phyloP scores from a whole-genome alignment of 2,329 filamentous ascomycete genomes.

The Ophiocordyceps camponoti-leonardi region DNA sequence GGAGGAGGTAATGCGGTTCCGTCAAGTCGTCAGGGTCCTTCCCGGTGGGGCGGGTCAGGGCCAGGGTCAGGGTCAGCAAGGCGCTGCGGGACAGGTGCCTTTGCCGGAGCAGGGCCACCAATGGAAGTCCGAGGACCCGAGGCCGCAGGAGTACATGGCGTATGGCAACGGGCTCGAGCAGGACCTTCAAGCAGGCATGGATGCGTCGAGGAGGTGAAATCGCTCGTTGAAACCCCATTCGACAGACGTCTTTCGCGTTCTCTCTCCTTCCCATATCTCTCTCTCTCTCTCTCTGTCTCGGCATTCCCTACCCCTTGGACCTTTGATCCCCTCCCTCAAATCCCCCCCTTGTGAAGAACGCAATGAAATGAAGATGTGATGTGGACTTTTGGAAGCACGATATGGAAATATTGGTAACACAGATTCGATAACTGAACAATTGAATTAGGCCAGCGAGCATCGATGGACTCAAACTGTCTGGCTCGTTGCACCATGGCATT shows the following conservation, averaged over 20 bases:
- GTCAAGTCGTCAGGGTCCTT: conserved; percentile 39
- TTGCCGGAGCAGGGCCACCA: conserved; percentile 32
- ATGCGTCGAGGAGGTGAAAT: conserved; percentile 11
- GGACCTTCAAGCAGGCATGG: conserved; percentile 34
- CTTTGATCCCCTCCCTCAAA: too few relatives aligned
- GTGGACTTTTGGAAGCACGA: neutral
- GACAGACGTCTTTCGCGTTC: neutral
- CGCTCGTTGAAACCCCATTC: too few relatives aligned
- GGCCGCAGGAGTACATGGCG: conserved; percentile 39
- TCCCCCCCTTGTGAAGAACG: neutral
- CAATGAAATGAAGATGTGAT: neutral
- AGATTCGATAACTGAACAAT: neutral
- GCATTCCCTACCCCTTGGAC: too few relatives aligned
- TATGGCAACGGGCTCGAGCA: conserved; percentile 36
- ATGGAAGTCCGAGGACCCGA: conserved; percentile 42
- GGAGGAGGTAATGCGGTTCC: conserved; percentile 82
- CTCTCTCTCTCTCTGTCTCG: neutral
- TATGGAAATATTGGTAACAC: neutral
- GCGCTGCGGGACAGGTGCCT: conserved; percentile 27
- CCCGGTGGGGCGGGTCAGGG: conserved; percentile 19
- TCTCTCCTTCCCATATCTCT: too few relatives aligned
- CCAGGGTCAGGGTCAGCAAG: conserved; percentile 18
- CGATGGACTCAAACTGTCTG: neutral
- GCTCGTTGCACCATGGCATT: neutral
- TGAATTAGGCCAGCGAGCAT: neutral